Percentiles rank a stretch among this genome's conserved stretches.
These are phyloP conservation scores for Phylloporus sp. DNA, from an alignment of 1,284 basidiomycete genomes.

Conservation along the genomic window DNA sequence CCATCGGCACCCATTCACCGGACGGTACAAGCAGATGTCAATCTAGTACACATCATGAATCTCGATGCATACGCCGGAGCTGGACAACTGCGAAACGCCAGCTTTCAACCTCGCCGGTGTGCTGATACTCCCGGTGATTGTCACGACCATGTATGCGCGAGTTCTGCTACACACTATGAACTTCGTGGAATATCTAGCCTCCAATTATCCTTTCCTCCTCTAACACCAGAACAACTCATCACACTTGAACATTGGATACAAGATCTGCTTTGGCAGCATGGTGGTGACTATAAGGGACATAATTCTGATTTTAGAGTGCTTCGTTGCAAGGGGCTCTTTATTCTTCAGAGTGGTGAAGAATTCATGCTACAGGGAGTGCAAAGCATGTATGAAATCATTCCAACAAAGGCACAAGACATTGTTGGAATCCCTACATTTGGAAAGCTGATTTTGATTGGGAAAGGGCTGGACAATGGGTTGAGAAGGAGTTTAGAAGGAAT, in stretches of 20 bases:
- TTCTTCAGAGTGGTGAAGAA: conserved; percentile 58
- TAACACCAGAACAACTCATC: conserved; percentile 55
- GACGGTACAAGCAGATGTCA: conserved; percentile 74
- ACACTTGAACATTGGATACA: conserved; percentile 82
- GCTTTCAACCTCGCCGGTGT: conserved; percentile 36
- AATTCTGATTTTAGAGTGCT: conserved; percentile 63
- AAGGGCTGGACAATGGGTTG: conserved; percentile 67
- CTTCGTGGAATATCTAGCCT: conserved; percentile 77
- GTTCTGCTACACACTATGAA: conserved; percentile 60
- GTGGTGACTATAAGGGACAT: conserved; percentile 23
- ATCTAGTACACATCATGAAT: conserved; percentile 78
- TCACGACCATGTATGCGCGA: conserved; percentile 17
- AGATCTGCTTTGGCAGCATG: conserved; percentile 78
- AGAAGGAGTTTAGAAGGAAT: conserved; percentile 55
- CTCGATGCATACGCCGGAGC: conserved; percentile 73
- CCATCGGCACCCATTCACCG: conserved; percentile 76
- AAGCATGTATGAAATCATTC: conserved; percentile 81
- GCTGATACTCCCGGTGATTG: conserved; percentile 38
- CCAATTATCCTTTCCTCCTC: conserved; percentile 68
- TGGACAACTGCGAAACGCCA: conserved; percentile 38
- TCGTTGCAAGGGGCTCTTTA: conserved; percentile 85
- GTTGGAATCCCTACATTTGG: conserved; percentile 65
- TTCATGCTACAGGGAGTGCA: conserved; percentile 88
- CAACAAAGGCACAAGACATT: conserved; percentile 48
- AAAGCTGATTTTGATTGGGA: conserved; percentile 90